These are phyloP conservation scores for Trichodelitschia bisporula DNA, from an alignment of 495 filamentous ascomycete genomes.

Conservation along the genomic window DNA sequence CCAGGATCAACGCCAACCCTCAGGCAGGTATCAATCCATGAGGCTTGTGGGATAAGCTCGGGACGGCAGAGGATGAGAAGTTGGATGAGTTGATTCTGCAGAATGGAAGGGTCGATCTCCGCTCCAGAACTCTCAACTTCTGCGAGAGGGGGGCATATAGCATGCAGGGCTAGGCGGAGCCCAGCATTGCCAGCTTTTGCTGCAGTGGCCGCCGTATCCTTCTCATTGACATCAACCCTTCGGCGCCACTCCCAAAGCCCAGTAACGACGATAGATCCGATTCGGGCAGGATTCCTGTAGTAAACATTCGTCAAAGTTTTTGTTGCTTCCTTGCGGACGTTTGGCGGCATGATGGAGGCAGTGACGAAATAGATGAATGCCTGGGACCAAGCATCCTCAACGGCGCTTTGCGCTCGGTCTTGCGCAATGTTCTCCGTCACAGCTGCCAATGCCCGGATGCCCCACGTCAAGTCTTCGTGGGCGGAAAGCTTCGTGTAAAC, in stretches of 20 bases:
- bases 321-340: constrained; percentile 31
- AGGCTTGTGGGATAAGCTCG: constrained; percentile 47
- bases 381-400: constrained; percentile 44
- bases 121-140: constrained; percentile 16
- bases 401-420: constrained; percentile 1
- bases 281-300: constrained; percentile 21
- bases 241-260: constrained; percentile 71
- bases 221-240: constrained; percentile 36
- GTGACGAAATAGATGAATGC: constrained; percentile 48
- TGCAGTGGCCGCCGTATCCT: constrained; percentile 45
- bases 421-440: constrained; percentile 21
- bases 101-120: constrained; percentile 12
- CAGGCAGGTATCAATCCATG: constrained; percentile 76
- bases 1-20: constrained; percentile 62
- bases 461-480: constrained; percentile 56
- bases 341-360: constrained; percentile 27
- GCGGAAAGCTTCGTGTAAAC: constrained; percentile 52
- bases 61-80: constrained; percentile 56
- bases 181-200: constrained; percentile 38
- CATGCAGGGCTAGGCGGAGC: constrained; percentile 37
- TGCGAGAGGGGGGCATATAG: constrained; percentile 34
- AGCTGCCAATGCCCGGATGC: constrained; percentile 39
- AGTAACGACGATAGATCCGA: constrained; percentile 34
- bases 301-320: constrained; percentile 34
- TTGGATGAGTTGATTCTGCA: constrained; percentile 30